A percentile compares a stretch with the other conserved stretches of the same genome.
Conservation (phyloP, 2,329 filamentous ascomycete species). For the Xylaria multiplex region DNA sequence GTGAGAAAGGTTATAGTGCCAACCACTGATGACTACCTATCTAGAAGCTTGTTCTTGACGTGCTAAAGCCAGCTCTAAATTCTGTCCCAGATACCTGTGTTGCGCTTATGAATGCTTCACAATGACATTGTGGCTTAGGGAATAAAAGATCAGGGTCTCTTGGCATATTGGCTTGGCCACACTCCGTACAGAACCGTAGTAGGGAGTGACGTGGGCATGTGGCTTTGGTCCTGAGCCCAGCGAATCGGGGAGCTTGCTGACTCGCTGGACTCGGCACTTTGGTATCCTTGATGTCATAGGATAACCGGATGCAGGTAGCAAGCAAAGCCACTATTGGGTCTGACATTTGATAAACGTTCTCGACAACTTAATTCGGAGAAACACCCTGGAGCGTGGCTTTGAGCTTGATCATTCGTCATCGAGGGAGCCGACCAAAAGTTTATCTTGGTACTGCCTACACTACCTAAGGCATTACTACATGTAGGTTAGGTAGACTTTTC, state of each 20-base stretch:
- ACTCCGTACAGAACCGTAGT: conserved; percentile 8
- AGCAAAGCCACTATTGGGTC: conserved; percentile 23
- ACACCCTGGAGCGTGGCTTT: conserved; percentile 25
- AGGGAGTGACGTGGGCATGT: conserved; percentile 31
- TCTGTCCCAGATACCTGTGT: too few relatives aligned
- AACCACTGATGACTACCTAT: too few relatives aligned
- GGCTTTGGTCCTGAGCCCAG: conserved; percentile 24
- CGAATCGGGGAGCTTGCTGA: conserved; percentile 33
- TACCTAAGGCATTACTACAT: too few relatives aligned
- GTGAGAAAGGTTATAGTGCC: too few relatives aligned
- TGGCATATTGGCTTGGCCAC: conserved; percentile 9
- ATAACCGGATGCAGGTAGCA: conserved; percentile 17
- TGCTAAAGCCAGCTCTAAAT: too few relatives aligned
- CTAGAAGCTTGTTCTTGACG: too few relatives aligned
- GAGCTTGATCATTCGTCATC: conserved; percentile 34
- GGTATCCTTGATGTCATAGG: conserved; percentile 42
- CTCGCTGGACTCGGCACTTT: conserved; percentile 33
- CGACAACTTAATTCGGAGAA: conserved; percentile 1
- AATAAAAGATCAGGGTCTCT: conserved; percentile 20
- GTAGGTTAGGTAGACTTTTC: background rate
- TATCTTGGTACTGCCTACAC: background rate
- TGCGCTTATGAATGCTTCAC: too few relatives aligned
- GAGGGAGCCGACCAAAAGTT: conserved; percentile 9
- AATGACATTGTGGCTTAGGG: conserved; percentile 7
- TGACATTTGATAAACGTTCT: conserved; percentile 14